Evolutionary conservation across 225 moss, liverwort and hornwort species (phyloP), one percentile per base, ranked within the genome.

Genomic region (Lunularia cruciata): DNA sequence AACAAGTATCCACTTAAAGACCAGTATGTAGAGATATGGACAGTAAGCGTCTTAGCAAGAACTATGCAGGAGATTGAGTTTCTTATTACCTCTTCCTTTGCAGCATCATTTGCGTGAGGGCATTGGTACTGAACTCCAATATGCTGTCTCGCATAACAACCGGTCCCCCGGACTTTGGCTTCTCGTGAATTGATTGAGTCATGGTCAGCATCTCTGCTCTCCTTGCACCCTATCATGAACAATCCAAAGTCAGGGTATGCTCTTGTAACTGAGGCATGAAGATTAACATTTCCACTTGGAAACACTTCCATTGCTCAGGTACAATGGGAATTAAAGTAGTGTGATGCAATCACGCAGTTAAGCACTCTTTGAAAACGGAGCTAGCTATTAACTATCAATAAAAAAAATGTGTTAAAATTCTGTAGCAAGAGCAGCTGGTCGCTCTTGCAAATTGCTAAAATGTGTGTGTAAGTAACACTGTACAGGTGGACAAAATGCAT

Each of bases 41-140:
- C 5, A 14, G 15, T 5, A 47, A 3, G 13, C 2, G 13, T n/a
- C 22, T 3, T 20, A 48, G 22, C 13, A 47, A 47, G 2, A 2
- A 19, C 2, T 3, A 47, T 47, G 14, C 34, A 18, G 36, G 34
- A 5, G 23, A 16, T 20, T 5, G 20, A 18, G 3, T 34, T 3
- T 32, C 8, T 8, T 20, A n/a, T 62, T 62, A 62, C 63, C 42
- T 63, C 10, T 43, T 63, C 25, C 43, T 39, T 26, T 43, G 63
- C 43, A 63, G 63, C 63, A 63, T 63, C 63, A 63, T 63, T 42
- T 45, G 63, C 19, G 63, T 20, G 43, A 63, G 43, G 63, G 34
- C 43, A 6, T 27, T 63, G 30, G 63, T 63, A 36, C n/a, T 63
- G 42, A 16, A 63, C n/a, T 22, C 8, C 40, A 63, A 63, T 6